Conservation (phyloP, 495 filamentous ascomycete genomes). For the Penicillium nucicola region DNA sequence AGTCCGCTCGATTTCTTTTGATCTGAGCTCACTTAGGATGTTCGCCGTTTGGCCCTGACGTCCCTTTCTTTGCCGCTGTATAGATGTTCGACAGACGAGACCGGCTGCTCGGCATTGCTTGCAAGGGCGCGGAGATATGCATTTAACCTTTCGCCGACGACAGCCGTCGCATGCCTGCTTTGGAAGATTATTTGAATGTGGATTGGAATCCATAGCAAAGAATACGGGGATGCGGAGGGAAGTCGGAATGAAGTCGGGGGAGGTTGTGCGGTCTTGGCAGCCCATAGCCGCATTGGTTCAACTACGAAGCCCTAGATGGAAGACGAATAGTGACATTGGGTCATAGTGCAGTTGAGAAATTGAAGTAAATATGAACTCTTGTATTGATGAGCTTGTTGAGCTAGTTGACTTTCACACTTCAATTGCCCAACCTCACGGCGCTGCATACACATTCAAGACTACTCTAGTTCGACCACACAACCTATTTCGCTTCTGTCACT, state of each 20-base stretch:
- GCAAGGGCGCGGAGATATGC: constrained; percentile 49
- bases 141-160: constrained; percentile 81
- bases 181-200: too few relatives aligned
- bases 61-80: constrained; percentile 83
- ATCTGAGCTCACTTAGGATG: constrained; percentile 72
- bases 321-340: too few relatives aligned
- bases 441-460: too few relatives aligned
- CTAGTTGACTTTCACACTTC: too few relatives aligned
- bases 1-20: constrained; percentile 60
- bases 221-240: constrained; percentile 9
- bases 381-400: too few relatives aligned
- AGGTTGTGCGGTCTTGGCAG: not conserved
- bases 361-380: too few relatives aligned
- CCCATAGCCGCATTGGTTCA: too few relatives aligned
- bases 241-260: constrained; percentile 8
- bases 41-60: constrained; percentile 80
- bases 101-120: constrained; percentile 65
- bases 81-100: constrained; percentile 74
- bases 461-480: too few relatives aligned
- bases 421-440: too few relatives aligned
- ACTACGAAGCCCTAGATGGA: too few relatives aligned
- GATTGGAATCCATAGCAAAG: not conserved
- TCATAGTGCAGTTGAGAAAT: too few relatives aligned
- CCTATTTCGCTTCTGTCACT: too few relatives aligned
- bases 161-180: constrained; percentile 79